Evolutionary conservation across 2,329 filamentous ascomycete species (phyloP).

Genomic region (Fonsecaea nubica): DNA sequence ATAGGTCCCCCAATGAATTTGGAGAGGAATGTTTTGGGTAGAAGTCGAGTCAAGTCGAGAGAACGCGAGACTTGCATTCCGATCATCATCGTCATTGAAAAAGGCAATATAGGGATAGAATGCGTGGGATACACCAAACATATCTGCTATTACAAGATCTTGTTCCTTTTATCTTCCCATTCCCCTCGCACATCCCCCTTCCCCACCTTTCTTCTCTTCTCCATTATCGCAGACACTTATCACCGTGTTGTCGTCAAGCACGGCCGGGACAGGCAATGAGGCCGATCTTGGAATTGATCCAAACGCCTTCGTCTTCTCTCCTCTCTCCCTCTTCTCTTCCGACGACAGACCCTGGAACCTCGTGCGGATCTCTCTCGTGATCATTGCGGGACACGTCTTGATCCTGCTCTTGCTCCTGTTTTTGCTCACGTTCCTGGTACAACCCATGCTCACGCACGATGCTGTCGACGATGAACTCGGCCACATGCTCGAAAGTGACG

Average conservation of each 20-base stretch:
- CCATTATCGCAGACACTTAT: background rate
- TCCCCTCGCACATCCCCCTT: too few species aligned
- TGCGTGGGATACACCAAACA: too few species aligned
- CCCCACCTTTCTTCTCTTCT: background rate
- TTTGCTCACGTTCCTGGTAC: background rate
- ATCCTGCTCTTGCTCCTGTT: background rate
- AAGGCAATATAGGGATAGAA: too few species aligned
- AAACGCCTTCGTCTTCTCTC: background rate
- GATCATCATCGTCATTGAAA: too few species aligned
- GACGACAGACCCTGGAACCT: background rate
- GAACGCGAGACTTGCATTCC: too few species aligned
- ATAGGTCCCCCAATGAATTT: too few species aligned
- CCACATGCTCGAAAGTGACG: conserved; percentile 5
- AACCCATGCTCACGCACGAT: conserved; percentile 8
- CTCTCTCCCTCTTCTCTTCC: background rate
- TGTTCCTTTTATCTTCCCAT: too few species aligned
- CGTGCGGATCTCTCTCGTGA: background rate
- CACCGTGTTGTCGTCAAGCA: background rate
- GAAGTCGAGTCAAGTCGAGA: too few species aligned
- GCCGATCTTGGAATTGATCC: background rate
- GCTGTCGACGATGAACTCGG: conserved; percentile 4
- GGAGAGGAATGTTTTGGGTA: too few species aligned
- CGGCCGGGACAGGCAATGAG: background rate
- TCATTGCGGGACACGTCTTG: background rate
- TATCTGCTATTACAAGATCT: too few species aligned